phyloP scores from a whole-genome alignment of 2,329 filamentous ascomycete genomes.

The Trichoderma sp. region DNA sequence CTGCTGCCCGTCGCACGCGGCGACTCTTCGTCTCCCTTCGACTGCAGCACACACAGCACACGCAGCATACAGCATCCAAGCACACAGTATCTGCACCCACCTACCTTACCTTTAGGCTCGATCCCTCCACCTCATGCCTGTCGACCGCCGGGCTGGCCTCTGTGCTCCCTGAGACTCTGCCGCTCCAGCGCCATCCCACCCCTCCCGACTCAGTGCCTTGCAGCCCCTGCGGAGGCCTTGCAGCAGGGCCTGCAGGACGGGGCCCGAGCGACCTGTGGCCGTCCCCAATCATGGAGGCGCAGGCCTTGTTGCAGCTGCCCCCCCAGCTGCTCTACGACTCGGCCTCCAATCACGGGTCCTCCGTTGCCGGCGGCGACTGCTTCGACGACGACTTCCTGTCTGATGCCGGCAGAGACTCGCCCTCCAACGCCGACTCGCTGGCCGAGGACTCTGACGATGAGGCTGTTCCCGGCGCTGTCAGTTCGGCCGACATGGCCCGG shows the following conservation, averaged over 20 bases:
- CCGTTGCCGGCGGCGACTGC: constrained; percentile 30
- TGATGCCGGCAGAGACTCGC: constrained; percentile 27
- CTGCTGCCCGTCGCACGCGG: constrained; percentile 4
- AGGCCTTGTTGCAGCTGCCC: constrained; percentile 30
- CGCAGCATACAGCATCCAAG: no score
- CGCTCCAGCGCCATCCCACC: constrained; percentile 30
- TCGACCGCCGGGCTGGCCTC: background rate
- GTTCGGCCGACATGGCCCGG: constrained; percentile 33
- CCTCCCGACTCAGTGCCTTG: constrained; percentile 28
- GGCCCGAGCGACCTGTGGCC: constrained; percentile 10
- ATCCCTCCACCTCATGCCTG: background rate
- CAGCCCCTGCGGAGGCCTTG: constrained; percentile 25
- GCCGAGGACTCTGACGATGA: constrained; percentile 29
- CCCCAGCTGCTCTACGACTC: constrained; percentile 33
- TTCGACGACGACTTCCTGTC: constrained; percentile 29
- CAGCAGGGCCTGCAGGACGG: constrained; percentile 32
- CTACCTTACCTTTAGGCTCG: background rate
- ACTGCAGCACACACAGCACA: background rate
- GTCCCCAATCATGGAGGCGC: constrained; percentile 36
- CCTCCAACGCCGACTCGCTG: constrained; percentile 29
- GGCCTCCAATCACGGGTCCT: constrained; percentile 32
- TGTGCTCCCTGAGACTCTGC: constrained; percentile 26
- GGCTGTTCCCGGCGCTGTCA: constrained; percentile 32
- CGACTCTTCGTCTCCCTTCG: background rate
- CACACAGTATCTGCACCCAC: background rate